Base-by-base conservation (phyloP, 2,329 filamentous ascomycete species). In the Plectosphaerella sp. region DNA sequence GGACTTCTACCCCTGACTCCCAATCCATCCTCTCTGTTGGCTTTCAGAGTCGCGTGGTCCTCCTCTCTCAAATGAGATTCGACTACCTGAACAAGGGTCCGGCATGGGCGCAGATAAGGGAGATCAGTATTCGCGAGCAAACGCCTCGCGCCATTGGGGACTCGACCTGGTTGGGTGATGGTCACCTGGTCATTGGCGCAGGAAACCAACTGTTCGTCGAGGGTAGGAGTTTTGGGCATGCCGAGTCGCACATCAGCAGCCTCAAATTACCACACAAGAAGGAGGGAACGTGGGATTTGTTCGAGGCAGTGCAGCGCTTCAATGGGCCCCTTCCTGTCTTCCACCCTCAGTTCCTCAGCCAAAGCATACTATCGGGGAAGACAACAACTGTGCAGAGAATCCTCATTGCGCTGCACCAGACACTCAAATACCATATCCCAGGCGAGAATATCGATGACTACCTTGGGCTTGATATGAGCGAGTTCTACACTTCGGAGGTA, bases 21-120 rank as follows among this genome's bases (percentile, higher is more conserved):
- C 91, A 96, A 63, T 93, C 89, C 1, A 91, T 97, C 51, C 75
- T 97, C 18, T 90, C 92, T 1, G 89, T 97, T n/a, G 91, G 92
- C 0, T 96, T 96, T 63, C 86, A 87, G n/a, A 89, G 92, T 58
- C 84, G 88, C 52, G 87, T 97, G 5, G 71, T 95, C 28, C 76
- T 97, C 3, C 79, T 96, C 24, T 87, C 88, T 6, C 91, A 97
- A 64, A 85, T 96, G 72, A 87, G 92, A 12, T 97, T 94, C 63
- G 91, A 96, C 67, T 96, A 96, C 64, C 76, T 96, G 16, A 91
- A 92, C 61, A 87, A 89, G 55, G 88, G 88, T 1, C 89, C 91
- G n/a, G 90, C 91, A 0, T 97, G 92, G 92, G 88, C 89, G 1
- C 79, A 88, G 22, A 87, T 97, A 53, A 80, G 89, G 45, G 88